Base-by-base conservation (phyloP, 1,284 basidiomycete species). In the Cutaneotrichosporon sp. region DNA sequence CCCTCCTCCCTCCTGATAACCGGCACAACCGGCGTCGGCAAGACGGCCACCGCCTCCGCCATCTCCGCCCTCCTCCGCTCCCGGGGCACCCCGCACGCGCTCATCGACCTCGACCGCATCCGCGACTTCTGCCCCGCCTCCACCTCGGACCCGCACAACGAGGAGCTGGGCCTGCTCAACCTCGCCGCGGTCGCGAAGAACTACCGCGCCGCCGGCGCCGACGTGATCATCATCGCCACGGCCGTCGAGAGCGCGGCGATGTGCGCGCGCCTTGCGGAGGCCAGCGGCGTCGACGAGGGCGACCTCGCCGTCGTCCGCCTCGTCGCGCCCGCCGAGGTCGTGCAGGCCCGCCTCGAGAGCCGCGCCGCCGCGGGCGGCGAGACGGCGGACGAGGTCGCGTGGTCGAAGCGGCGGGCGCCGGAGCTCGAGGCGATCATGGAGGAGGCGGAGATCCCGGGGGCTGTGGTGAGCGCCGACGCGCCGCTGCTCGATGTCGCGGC, bases 11-110 rank as follows among this genome's bases (percentile, higher is more conserved):
- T 58, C 20, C 43, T 58, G 11, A 51, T 58, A 22, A 58, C 51
- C 14, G 57, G 57, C 22, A 45, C 57, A 2, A 38, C 45, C 42
- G 57, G 57, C 11, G 42, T 52, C 14, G 57, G 57, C 38, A 58
- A 58, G 27, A 58, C 57, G 10, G 31, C 38, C 29, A 53, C 57
- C 3, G 42, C 57, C 5, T 22, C n/a, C 20, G 57, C 57, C 50
- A 25, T 58, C 36, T 49, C 47, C 27, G 14, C 20, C n/a, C 50
- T 46, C 27, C 47, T 58, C 24, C 9, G 20, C 14, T 5, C 18
- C 24, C 38, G 42, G 11, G 27, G 20, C n/a, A 25, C 49, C 13
- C 38, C 57, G 16, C 57, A 58, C 57, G 50, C 57, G 6, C 13
- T 58, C 10, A 45, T 58, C 20, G 57, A 58, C 50, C 38, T 58